Base-by-base conservation (phyloP, 2,329 filamentous ascomycete species). In the Paradendryphiella salina region DNA sequence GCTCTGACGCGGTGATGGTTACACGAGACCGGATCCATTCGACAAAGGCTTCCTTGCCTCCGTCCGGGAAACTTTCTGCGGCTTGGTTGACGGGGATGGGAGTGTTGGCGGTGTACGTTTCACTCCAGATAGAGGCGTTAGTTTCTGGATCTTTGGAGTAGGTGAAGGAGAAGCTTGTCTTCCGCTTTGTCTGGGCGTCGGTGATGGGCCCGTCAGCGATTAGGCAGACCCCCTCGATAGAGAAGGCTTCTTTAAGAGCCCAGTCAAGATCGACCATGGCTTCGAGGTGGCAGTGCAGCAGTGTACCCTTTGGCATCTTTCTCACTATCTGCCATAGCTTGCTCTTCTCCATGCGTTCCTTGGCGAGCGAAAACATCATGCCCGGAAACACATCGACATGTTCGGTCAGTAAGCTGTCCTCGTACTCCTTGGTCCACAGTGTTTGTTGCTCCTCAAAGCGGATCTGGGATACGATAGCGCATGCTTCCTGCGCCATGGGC, bases 321-420 rank as follows among this genome's bases (percentile, higher is more conserved):
- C 86, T 83, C 13, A 96, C 82, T 62, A 96, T 94, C 58, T 85
- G 81, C 90, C 90, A 97, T 18, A 96, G 79, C 66, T 85, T 85
- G 11, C 90, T 96, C 61, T 80, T 80, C 73, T 96, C 90, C 84
- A 96, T 95, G 31, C 85, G 84, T n/a, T 85, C 82, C 73, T 91
- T 93, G 61, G 90, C 90, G 29, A 93, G 80, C 29, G 83, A 86
- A 74, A 96, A 96, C 88, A 96, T 94, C 87, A 96, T 96, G 9
- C 92, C 92, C 0, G 90, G 90, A 68, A 88, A 90, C 42, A 93
- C 77, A 60, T 85, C 83, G 54, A 84, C 81, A 61, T 84, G 79
- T 48, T 83, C 76, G 57, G 82, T 81, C 3, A 86, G 85, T 3
- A 90, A 76, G 36, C 80, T 80, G 65, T 92, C 85, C 63, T 93